phyloP scores from a whole-genome alignment of 2,329 filamentous ascomycete genomes.

The Xylaria sp. region DNA sequence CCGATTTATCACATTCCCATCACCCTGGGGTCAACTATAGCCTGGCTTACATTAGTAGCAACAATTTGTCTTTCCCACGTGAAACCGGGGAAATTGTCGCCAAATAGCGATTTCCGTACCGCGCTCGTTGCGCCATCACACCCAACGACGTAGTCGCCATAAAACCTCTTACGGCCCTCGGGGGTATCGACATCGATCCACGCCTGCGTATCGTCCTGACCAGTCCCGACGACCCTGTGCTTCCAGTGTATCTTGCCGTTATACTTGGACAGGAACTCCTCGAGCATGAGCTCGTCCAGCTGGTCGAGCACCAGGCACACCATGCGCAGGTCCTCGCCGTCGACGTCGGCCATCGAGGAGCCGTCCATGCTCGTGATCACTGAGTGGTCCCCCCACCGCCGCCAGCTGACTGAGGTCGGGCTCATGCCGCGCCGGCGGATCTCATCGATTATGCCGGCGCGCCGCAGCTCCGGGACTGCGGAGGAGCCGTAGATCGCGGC shows the following conservation, averaged over 20 bases:
- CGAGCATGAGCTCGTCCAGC: constrained; percentile 57
- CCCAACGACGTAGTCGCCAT: constrained; percentile 66
- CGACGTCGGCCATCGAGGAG: constrained; percentile 50
- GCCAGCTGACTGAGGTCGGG: constrained; percentile 55
- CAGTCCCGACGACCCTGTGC: constrained; percentile 59
- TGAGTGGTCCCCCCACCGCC: constrained; percentile 51
- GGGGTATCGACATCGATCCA: constrained; percentile 59
- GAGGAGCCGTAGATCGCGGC: constrained; percentile 71
- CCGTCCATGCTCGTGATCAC: constrained; percentile 54
- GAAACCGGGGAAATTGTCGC: constrained; percentile 67
- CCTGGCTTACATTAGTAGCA: constrained; percentile 65
- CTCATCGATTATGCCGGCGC: constrained; percentile 65
- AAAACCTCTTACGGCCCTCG: constrained; percentile 51
- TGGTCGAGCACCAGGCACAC: constrained; percentile 57
- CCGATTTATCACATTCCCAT: neutral
- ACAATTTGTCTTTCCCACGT: constrained; percentile 71
- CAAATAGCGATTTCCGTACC: constrained; percentile 63
- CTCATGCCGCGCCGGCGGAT: constrained; percentile 54
- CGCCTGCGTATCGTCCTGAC: constrained; percentile 58
- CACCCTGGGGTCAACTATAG: neutral
- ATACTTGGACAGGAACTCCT: constrained; percentile 53
- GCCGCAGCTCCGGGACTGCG: constrained; percentile 66
- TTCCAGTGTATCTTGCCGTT: constrained; percentile 56
- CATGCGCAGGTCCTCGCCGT: constrained; percentile 55
- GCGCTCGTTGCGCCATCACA: constrained; percentile 65